These are phyloP conservation scores for Fomes fomentarius DNA, from an alignment of 1,284 basidiomycete genomes.

Conservation along the genomic window DNA sequence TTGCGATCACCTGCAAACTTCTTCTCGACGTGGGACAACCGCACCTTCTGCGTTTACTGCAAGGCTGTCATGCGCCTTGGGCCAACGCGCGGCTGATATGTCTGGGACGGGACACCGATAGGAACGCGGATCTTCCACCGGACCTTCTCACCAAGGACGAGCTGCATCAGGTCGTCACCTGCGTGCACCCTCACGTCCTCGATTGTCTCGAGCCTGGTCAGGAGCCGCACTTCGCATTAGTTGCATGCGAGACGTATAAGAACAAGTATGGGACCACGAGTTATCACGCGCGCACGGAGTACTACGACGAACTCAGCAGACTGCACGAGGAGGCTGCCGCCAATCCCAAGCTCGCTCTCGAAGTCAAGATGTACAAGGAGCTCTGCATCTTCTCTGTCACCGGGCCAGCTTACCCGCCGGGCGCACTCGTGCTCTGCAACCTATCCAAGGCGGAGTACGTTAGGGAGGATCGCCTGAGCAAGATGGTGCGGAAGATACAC, in stretches of 20 bases:
- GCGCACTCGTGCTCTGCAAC: conserved; percentile 5
- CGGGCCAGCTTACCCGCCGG: background rate
- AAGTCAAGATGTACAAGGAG: no score
- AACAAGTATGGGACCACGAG: no score
- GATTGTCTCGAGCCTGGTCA: no score
- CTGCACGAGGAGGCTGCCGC: no score
- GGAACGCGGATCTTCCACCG: conserved; percentile 8
- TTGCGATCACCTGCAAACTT: conserved; percentile 14
- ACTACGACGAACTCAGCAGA: no score
- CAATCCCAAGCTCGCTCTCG: no score
- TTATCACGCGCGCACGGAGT: no score
- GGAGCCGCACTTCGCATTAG: no score
- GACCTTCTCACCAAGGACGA: conserved; percentile 15
- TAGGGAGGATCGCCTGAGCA: background rate
- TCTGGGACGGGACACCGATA: conserved; percentile 5
- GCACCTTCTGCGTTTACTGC: background rate
- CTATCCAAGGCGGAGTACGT: conserved; percentile 5
- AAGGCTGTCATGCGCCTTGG: no score
- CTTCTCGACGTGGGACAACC: conserved; percentile 7
- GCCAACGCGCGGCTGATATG: no score
- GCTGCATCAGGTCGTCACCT: background rate
- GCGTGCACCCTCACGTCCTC: no score
- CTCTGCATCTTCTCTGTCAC: conserved; percentile 5
- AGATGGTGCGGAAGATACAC: background rate
- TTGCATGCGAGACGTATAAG: no score